These are phyloP conservation scores for Nannochloropsis gaditana DNA, from an alignment of 108 stramenopile genomes.

Conservation along the genomic window DNA sequence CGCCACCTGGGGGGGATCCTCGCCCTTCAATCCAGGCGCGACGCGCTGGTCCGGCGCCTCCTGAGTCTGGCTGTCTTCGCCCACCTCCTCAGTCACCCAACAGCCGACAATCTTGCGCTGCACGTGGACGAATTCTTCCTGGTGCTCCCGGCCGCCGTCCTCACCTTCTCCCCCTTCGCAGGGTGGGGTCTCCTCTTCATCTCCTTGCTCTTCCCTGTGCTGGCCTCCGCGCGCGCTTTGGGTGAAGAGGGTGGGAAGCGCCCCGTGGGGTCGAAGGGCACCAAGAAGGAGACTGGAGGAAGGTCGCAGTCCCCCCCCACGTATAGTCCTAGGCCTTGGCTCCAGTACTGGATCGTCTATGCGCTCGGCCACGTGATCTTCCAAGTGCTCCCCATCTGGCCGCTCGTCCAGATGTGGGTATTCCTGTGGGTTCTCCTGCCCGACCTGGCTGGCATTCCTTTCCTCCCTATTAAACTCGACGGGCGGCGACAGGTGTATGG, in stretches of 20 bases:
- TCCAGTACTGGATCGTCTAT: neutral
- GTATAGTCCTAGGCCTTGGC: neutral
- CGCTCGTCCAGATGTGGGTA: neutral
- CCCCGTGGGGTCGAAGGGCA: neutral
- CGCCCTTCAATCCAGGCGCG: neutral
- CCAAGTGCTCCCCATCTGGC: neutral
- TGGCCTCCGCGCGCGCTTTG: neutral
- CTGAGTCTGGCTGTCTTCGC: neutral
- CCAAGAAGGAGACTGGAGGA: neutral
- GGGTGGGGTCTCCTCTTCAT: neutral
- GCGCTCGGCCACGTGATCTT: neutral
- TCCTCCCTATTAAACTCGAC: neutral
- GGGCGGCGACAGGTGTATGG: neutral
- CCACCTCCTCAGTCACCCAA: neutral
- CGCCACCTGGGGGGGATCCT: neutral
- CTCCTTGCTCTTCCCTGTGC: neutral
- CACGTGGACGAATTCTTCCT: neutral
- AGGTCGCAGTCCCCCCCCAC: neutral
- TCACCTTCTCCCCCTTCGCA: neutral
- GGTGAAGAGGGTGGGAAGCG: neutral
- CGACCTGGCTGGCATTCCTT: neutral
- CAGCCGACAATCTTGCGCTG: neutral
- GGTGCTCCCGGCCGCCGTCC: neutral
- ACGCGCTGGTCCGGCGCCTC: neutral
- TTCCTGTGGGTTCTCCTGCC: neutral